phyloP scores from a whole-genome alignment of 2,329 filamentous ascomycete species.

The Apiospora koreana region DNA sequence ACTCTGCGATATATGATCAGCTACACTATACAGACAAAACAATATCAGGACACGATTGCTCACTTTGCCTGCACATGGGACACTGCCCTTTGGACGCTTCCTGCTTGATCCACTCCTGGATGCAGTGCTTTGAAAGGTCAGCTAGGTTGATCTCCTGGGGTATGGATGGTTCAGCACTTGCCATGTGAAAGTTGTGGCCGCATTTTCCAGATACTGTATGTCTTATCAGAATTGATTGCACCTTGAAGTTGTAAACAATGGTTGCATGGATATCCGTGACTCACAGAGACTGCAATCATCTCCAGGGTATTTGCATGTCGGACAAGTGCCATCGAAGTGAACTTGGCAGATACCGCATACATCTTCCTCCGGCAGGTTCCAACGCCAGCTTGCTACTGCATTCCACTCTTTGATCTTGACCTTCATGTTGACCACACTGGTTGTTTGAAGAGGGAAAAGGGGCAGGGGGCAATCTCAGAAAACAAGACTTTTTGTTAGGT shows the following conservation, averaged over 20 bases:
- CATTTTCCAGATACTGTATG: constrained; percentile 86
- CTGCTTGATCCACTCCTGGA: constrained; percentile 93
- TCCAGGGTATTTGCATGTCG: constrained; percentile 95
- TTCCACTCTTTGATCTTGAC: constrained; percentile 93
- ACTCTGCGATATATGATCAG: constrained; percentile 26
- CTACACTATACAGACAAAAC: neutral
- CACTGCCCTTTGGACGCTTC: constrained; percentile 92
- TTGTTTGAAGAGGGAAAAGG: neutral
- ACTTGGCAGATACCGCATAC: constrained; percentile 98
- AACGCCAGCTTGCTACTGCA: constrained; percentile 93
- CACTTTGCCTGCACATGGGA: constrained; percentile 97
- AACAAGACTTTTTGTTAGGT: neutral
- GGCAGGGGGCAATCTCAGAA: neutral
- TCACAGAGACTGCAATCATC: constrained; percentile 91
- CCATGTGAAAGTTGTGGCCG: constrained; percentile 97
- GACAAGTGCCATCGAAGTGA: constrained; percentile 96
- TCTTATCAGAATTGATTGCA: constrained; percentile 6
- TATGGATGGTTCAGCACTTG: constrained; percentile 51
- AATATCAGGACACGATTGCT: constrained; percentile 24
- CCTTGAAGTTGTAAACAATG: neutral
- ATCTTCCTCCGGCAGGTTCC: constrained; percentile 96
- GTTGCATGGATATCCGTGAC: constrained; percentile 33
- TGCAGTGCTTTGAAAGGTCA: constrained; percentile 72
- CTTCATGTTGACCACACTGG: constrained; percentile 67
- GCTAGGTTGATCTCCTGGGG: constrained; percentile 16